Percentiles rank a stretch among this genome's conserved stretches.
Evolutionary conservation across 306 rosid genomes (phyloP).

Genomic region (Pterocarpus santalinus): DNA sequence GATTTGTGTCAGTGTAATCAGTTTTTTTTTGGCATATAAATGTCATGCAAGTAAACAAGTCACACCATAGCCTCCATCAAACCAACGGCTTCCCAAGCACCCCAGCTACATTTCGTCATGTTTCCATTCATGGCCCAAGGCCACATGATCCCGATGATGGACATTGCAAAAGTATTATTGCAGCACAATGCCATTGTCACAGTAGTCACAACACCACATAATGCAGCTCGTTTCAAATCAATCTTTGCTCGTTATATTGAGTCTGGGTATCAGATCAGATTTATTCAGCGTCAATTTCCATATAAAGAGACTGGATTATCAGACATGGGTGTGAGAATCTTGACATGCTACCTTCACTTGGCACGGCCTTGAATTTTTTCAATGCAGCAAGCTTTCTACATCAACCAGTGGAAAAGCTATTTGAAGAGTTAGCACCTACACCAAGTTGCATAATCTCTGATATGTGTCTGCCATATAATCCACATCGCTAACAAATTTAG

Average conservation of each 20-base stretch:
- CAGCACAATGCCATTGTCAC: conserved; percentile 56
- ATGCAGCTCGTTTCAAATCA: conserved; percentile 56
- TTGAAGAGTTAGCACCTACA: conserved; percentile 40
- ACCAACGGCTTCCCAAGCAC: conserved; percentile 42
- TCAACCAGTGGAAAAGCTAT: conserved; percentile 39
- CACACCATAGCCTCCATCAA: too few species aligned
- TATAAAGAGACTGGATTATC: conserved; percentile 43
- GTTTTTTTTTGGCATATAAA: too few species aligned
- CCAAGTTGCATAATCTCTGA: conserved; percentile 63
- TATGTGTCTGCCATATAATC: conserved; percentile 46
- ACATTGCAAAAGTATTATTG: conserved; percentile 59
- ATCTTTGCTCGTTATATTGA: conserved; percentile 38
- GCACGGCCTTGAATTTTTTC: conserved; percentile 28
- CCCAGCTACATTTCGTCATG: conserved; percentile 60
- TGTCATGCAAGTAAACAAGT: too few species aligned
- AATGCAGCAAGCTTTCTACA: conserved; percentile 46
- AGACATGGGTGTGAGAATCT: conserved; percentile 50
- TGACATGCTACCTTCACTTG: conserved; percentile 58
- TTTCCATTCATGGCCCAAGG: conserved; percentile 79
- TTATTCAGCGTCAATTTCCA: conserved; percentile 45
- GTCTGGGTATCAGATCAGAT: conserved; percentile 43
- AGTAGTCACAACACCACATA: conserved; percentile 62
- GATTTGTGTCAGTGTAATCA: too few species aligned
- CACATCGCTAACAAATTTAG: conserved; percentile 34
- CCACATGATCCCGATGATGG: conserved; percentile 34